phyloP scores from a whole-genome alignment of 345 rosid species.

The Carallia brachiata region DNA sequence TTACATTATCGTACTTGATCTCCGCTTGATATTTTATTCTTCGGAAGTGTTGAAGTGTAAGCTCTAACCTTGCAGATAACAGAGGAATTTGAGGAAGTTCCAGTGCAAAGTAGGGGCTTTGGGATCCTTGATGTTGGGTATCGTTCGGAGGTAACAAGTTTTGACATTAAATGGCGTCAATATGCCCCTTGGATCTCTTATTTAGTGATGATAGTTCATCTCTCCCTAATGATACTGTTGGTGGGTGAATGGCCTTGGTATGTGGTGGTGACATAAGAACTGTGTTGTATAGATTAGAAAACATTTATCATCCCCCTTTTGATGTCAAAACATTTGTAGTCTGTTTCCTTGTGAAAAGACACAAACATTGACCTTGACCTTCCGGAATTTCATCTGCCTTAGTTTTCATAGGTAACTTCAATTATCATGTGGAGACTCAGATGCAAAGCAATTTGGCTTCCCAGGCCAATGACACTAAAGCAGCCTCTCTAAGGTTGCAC shows the following conservation, averaged over 20 bases:
- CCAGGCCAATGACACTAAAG: too few relatives aligned
- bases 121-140: slow-evolving; percentile 96
- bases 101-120: slow-evolving; percentile 91
- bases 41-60: slow-evolving; percentile 8
- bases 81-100: slow-evolving; percentile 86
- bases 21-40: not conserved
- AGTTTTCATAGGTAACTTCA: too few relatives aligned
- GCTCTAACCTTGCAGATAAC: slow-evolving; percentile 42
- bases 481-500: too few relatives aligned
- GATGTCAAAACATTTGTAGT: not conserved
- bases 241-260: not conserved
- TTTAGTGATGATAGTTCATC: too few relatives aligned
- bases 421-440: too few relatives aligned
- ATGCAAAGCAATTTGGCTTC: too few relatives aligned
- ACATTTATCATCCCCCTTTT: not conserved
- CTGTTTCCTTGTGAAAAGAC: not conserved
- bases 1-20: not conserved
- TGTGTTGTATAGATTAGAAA: too few relatives aligned
- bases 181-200: not conserved
- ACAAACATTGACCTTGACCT: too few relatives aligned
- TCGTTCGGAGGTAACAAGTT: slow-evolving; percentile 64
- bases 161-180: not conserved
- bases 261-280: not conserved
- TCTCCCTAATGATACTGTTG: not conserved
- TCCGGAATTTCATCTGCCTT: too few relatives aligned